Evolutionary conservation across 169 alveolate species (phyloP), one percentile per base, ranked within the genome.

Genomic region (Cryptosporidium felis): DNA sequence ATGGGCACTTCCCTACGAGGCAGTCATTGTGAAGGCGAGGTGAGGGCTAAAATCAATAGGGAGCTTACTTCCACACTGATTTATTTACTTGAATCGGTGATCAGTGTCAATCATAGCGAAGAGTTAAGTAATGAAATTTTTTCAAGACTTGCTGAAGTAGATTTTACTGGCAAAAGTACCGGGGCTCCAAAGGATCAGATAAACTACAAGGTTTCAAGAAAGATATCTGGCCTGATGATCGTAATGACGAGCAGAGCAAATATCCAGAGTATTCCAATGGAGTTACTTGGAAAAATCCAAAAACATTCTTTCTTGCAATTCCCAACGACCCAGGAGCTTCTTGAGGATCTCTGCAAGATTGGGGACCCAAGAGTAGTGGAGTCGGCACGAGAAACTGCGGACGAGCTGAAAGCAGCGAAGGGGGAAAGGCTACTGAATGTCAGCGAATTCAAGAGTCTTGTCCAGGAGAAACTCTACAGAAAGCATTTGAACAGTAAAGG

Each of bases 41-140:
- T 47, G 18, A 74, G 85, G 41, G 18, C 66, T 9, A 74, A 49
- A 56, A 74, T 74, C 26, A 38, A 74, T 51, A 32, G 6, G 42
- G 85, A 74, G 44, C 41, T 74, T 1, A 32, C 74, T 6, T 51
- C 63, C 12, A 74, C 85, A n/a, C 18, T 74, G 3, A n/a, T 74
- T 10, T 41, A 51, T 10, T 36, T 74, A 40, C 67, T 74, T 30
- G 85, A 74, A 18, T 74, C 85, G 56, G 59, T 74, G 21, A 26
- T 74, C 8, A 26, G 30, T 5, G 46, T 41, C 28, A 12, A 63
- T 10, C 44, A 41, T 32, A 30, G 14, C 10, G 18, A 18, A 56
- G 63, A 21, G 9, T 30, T 56, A 8, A 21, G 28, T 53, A 21
- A 74, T 44, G 18, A 30, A n/a, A n/a, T n/a, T 30, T 6, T 12